Percentiles rank a stretch among this genome's conserved stretches.
These are phyloP conservation scores for Colletotrichum lini DNA, from an alignment of 2,329 filamentous ascomycete genomes.

Conservation along the genomic window DNA sequence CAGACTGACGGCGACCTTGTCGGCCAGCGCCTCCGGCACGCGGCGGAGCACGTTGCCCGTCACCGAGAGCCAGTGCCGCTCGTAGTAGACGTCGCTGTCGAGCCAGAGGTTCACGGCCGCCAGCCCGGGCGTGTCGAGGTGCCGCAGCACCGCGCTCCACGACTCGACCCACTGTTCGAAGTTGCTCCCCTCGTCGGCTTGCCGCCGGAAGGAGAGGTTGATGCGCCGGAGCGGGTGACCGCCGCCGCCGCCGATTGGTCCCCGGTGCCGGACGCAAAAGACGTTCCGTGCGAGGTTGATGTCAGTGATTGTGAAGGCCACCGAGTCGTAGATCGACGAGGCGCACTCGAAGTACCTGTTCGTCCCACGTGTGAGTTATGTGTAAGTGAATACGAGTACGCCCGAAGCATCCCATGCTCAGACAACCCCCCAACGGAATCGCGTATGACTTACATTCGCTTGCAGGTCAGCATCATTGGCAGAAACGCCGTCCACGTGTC, in stretches of 20 bases:
- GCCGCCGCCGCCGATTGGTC: neutral
- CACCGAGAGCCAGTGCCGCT: conserved; percentile 35
- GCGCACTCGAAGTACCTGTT: conserved; percentile 25
- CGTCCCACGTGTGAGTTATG: too few species aligned
- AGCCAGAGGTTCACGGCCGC: conserved; percentile 27
- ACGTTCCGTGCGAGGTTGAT: conserved; percentile 22
- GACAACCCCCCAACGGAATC: too few species aligned
- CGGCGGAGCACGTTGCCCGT: conserved; percentile 32
- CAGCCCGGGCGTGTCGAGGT: conserved; percentile 19
- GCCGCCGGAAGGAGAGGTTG: conserved; percentile 29
- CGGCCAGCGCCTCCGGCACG: conserved; percentile 30
- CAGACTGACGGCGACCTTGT: conserved; percentile 37
- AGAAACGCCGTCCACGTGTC: conserved; percentile 23
- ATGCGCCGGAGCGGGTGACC: conserved; percentile 29
- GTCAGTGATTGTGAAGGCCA: conserved; percentile 33
- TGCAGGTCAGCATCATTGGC: conserved; percentile 33
- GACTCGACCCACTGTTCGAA: conserved; percentile 31
- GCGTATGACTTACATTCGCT: conserved; percentile 25
- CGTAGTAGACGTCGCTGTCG: conserved; percentile 36
- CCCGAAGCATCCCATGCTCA: too few species aligned
- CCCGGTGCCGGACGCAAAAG: conserved; percentile 13
- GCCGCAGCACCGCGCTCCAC: conserved; percentile 23
- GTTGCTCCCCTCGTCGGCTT: conserved; percentile 15
- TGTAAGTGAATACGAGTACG: neutral
- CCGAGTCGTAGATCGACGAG: conserved; percentile 18